Conservation (phyloP, 768 basidiomycete species). For the Lanmaoa pseudosensibilis region DNA sequence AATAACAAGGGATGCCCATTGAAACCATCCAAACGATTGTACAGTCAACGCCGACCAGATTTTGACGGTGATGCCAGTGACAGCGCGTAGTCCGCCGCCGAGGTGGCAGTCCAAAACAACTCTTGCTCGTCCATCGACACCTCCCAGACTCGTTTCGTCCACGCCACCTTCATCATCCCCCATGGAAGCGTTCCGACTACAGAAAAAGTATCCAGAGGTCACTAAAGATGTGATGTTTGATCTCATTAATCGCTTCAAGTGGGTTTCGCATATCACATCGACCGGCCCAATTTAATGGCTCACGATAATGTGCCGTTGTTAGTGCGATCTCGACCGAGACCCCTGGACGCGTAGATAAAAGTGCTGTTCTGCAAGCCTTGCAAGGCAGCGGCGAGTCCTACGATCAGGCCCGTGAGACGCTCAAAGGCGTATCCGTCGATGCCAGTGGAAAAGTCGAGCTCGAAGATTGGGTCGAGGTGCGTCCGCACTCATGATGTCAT, state of each 20-base stretch:
- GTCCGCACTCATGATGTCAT: slow-evolving; percentile 29
- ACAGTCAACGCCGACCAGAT: neutral
- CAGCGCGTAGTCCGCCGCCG: slow-evolving; percentile 7
- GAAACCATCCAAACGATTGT: neutral
- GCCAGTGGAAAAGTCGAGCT: slow-evolving; percentile 94
- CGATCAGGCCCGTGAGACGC: slow-evolving; percentile 82
- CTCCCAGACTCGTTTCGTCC: slow-evolving; percentile 7
- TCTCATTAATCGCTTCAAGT: slow-evolving; percentile 96
- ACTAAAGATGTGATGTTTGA: slow-evolving; percentile 92
- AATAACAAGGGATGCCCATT: neutral
- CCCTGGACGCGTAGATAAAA: slow-evolving; percentile 82
- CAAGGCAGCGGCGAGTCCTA: slow-evolving; percentile 85
- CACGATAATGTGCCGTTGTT: slow-evolving; percentile 1
- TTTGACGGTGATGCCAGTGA: neutral
- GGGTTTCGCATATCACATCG: slow-evolving; percentile 33
- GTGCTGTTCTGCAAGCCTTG: slow-evolving; percentile 73
- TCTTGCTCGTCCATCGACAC: slow-evolving; percentile 5
- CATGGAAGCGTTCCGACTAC: slow-evolving; percentile 84
- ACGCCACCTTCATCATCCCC: slow-evolving; percentile 23
- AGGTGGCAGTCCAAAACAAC: slow-evolving; percentile 19
- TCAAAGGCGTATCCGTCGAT: slow-evolving; percentile 93
- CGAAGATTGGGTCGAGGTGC: slow-evolving; percentile 97
- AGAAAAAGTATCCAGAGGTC: slow-evolving; percentile 91
- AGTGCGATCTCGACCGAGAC: slow-evolving; percentile 77
- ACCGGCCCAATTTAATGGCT: neutral